Conservation (phyloP, 1,284 basidiomycete species). For the Moesziomyces sp. region DNA sequence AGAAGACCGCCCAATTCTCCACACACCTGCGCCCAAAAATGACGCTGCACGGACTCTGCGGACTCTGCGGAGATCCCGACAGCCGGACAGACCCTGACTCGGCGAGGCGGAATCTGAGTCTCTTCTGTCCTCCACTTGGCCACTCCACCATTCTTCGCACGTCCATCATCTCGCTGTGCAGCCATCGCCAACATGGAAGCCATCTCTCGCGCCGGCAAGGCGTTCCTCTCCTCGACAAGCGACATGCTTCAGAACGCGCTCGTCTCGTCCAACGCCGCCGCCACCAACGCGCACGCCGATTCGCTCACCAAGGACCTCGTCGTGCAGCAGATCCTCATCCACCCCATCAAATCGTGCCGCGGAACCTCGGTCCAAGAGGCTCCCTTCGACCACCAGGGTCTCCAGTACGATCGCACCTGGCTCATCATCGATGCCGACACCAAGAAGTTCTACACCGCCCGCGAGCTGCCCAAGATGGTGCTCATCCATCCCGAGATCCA, state of each 20-base stretch:
- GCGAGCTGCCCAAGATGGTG: slow-evolving; percentile 62
- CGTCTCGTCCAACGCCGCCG: slow-evolving; percentile 20
- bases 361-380: slow-evolving; percentile 53
- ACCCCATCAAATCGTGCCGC: slow-evolving; percentile 63
- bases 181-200: slow-evolving; percentile 30
- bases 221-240: slow-evolving; percentile 33
- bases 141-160: not conserved
- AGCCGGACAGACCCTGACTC: not conserved
- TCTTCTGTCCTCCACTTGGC: slow-evolving; percentile 1
- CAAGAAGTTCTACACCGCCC: slow-evolving; percentile 57
- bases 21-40: no score
- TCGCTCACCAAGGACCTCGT: slow-evolving; percentile 45
- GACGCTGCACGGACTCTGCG: no score
- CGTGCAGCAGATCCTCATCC: slow-evolving; percentile 47
- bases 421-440: slow-evolving; percentile 59
- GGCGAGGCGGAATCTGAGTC: not conserved
- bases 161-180: not conserved
- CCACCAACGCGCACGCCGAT: slow-evolving; percentile 29
- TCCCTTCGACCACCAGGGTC: slow-evolving; percentile 46
- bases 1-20: not conserved
- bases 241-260: slow-evolving; percentile 48
- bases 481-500: slow-evolving; percentile 54
- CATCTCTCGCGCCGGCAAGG: slow-evolving; percentile 21
- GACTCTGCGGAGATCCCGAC: no score
- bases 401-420: slow-evolving; percentile 61